Conservation (phyloP, 1,284 basidiomycete species). For the Heterobasidion occidentale region DNA sequence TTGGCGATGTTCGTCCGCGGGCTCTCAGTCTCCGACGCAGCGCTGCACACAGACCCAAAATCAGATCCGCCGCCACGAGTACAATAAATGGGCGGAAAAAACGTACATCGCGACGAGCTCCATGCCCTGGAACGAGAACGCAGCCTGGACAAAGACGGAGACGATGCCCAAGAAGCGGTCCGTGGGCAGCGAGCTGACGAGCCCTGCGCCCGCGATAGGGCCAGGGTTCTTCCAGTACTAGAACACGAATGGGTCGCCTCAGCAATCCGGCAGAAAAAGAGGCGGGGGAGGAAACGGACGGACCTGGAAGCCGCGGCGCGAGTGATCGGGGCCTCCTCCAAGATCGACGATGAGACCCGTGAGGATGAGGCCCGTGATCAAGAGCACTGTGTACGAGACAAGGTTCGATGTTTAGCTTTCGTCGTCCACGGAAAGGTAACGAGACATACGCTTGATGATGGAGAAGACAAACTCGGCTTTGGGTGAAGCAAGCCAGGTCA, state of each 20-base stretch:
- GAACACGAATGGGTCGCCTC: not conserved
- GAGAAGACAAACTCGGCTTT: constrained; percentile 58
- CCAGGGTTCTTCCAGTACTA: constrained; percentile 72
- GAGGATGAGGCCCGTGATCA: constrained; percentile 57
- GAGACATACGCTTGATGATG: constrained; percentile 46
- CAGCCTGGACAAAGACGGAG: constrained; percentile 66
- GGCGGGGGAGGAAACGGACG: constrained; percentile 5
- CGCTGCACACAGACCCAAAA: constrained; percentile 26
- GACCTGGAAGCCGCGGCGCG: constrained; percentile 57
- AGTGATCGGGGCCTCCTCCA: constrained; percentile 56
- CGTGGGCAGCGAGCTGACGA: constrained; percentile 32
- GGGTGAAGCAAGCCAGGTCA: not conserved
- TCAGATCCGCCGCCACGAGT: constrained; percentile 17
- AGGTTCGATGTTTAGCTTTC: not conserved
- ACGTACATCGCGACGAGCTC: constrained; percentile 73
- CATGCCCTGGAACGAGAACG: constrained; percentile 80
- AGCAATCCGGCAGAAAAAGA: not conserved
- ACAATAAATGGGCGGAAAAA: constrained; percentile 7
- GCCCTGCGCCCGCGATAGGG: constrained; percentile 38
- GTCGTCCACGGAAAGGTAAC: not conserved
- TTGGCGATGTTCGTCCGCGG: constrained; percentile 75
- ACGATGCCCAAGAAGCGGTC: constrained; percentile 68
- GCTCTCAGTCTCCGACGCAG: constrained; percentile 69
- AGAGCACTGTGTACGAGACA: constrained; percentile 28
- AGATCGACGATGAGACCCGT: constrained; percentile 63